Evolutionary conservation across 2,329 filamentous ascomycete species (phyloP).

Genomic region (Aspergillus glaucus): DNA sequence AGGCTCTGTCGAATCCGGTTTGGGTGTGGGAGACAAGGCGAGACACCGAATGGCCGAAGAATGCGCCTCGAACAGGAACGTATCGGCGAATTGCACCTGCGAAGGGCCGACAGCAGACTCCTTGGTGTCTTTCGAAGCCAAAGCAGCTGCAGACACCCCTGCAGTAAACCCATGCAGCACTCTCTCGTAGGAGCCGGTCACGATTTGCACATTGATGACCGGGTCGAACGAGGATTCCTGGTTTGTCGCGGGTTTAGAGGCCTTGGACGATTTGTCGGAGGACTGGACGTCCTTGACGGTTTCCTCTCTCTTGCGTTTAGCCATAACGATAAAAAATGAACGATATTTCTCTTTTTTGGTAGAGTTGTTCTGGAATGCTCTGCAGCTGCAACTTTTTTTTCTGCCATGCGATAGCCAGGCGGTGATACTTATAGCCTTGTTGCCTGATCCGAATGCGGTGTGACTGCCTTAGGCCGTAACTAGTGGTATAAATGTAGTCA

Average conservation of each 20-base stretch:
- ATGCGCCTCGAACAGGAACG: conserved; percentile 93
- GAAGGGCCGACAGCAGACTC: conserved; percentile 24
- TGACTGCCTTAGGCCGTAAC: neutral
- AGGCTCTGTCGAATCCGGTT: conserved; percentile 46
- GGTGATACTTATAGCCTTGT: neutral
- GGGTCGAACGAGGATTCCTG: conserved; percentile 15
- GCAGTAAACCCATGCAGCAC: conserved; percentile 85
- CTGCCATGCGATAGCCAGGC: conserved; percentile 8
- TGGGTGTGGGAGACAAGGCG: conserved; percentile 72
- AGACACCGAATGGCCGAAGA: conserved; percentile 83
- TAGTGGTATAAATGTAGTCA: neutral
- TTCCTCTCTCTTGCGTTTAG: conserved; percentile 41
- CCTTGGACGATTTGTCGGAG: conserved; percentile 24
- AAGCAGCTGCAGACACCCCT: conserved; percentile 47
- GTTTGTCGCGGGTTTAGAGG: conserved; percentile 24
- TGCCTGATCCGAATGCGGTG: neutral
- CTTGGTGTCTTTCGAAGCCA: conserved; percentile 20
- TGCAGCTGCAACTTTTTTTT: conserved; percentile 17
- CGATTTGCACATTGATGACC: conserved; percentile 68
- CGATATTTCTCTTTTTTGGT: neutral
- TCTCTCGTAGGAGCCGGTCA: conserved; percentile 90
- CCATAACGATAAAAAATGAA: conserved; percentile 23
- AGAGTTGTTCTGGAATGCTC: neutral
- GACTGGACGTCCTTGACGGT: conserved; percentile 19
- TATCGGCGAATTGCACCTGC: conserved; percentile 69